Base-by-base conservation (phyloP, 352 stramenopile species). In the Blastocystis sp. region DNA sequence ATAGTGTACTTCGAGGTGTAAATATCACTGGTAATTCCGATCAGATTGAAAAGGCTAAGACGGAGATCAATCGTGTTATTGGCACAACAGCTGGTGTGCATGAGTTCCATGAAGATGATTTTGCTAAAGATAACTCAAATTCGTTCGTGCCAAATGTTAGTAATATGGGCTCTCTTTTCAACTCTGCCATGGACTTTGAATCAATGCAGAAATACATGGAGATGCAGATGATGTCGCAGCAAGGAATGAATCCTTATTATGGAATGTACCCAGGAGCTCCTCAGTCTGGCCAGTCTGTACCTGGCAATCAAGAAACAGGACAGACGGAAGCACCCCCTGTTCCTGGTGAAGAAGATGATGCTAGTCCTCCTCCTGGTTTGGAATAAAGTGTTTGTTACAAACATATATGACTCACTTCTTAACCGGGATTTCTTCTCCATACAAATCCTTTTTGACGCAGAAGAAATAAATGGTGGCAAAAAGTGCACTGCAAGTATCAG, bases 401-500 rank as follows among this genome's bases (percentile, higher is more conserved):
- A 70, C 60, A 70, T 9, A 40, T 48, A 33, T n/a, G n/a, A n/a
- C n/a, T n/a, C n/a, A 70, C 40, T 59, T 76, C 24, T n/a, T 54
- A n/a, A 79, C 44, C 9, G 68, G 40, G 1, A 79, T 53, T 40
- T 79, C 44, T 4, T 59, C 40, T n/a, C 76, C 76, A 24, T 87
- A 30, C 37, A 87, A 53, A 13, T 87, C 76, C 60, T 87, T 87
- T 13, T n/a, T 53, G 30, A 48, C 59, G 48, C 24, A 73, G 76
- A 87, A 73, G 60, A 73, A 87, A 57, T 69, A 69, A 22, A 76
- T 73, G n/a, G 22, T 73, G 19, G 57, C 76, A 51, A 87, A 42
- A 42, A 87, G 6, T 6, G 76, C 76, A 22, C 40, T 48, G 33
- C 64, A 27, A 22, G 33, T n/a, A 58, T 87, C 76, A 35, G 76